Evolutionary conservation across 306 rosid genomes (phyloP), one percentile per base, ranked within the genome.

Genomic region (Coriaria nepalensis): DNA sequence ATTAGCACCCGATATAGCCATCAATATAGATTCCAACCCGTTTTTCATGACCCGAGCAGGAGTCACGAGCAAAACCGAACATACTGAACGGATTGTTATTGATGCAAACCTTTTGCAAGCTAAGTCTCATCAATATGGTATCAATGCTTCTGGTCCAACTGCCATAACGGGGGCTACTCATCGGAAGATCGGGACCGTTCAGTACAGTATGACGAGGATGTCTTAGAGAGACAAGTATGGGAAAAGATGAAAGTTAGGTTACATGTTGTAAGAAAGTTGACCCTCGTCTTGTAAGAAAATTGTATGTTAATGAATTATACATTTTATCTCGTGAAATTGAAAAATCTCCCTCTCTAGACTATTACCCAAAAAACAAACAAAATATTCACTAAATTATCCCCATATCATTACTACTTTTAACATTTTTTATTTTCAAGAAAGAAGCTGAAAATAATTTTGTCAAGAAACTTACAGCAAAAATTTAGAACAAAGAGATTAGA

Each of bases 11-110:
- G 82, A 81, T 13, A 68, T 78, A 44, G 77, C 86, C 45, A 78
- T 74, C 60, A 88, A 69, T 62, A 76, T 78, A 1, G 95, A 88
- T 60, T 64, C 79, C 9, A 78, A 81, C 70, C 88, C 86, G 0
- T 81, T 88, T 69, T 88, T 74, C 53, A 88, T 84, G 97, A 74
- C 92, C 14, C 66, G 71, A 67, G 81, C 70, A 0, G 83, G 93
- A 51, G 76, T 75, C 29, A 20, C 3, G 70, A 62, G 62, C 65
- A 76, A 74, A 71, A 65, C 53, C 42, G 93, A 78, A 62, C 71
- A 57, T 39, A 68, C 70, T 35, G 86, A 78, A 52, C 67, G 58
- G 52, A 72, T 81, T 40, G 61, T 67, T 37, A 69, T 70, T 1
- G 88, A 78, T 13, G 49, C 79, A 12, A 76, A 74, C 73, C 57